phyloP scores from a whole-genome alignment of 345 rosid species.

The Eucalyptus camaldulensis region DNA sequence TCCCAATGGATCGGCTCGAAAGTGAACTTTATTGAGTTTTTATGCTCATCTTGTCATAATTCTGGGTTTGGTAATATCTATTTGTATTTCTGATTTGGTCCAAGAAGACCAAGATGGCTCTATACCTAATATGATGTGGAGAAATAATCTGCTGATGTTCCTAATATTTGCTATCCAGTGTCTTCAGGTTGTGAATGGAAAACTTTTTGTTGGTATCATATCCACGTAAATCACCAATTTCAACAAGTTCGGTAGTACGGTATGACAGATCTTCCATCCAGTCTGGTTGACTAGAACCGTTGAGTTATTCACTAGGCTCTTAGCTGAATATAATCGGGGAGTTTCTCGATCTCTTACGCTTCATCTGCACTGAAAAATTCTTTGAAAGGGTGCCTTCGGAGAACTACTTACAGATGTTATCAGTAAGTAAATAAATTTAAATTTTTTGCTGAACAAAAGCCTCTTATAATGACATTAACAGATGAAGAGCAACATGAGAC shows the following conservation, averaged over 20 bases:
- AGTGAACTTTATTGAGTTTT: background rate
- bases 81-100: background rate
- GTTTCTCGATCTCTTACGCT: background rate
- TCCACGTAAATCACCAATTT: background rate
- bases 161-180: background rate
- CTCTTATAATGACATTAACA: background rate
- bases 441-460: background rate
- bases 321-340: background rate
- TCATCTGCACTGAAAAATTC: background rate
- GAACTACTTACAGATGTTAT: background rate
- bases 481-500: background rate
- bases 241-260: background rate
- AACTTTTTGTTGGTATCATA: background rate
- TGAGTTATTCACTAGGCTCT: background rate
- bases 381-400: background rate
- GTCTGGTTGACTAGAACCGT: background rate
- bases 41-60: conserved; percentile 26
- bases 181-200: background rate
- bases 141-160: background rate
- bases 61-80: background rate
- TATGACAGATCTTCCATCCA: background rate
- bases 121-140: background rate
- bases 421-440: background rate
- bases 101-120: background rate
- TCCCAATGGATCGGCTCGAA: conserved; percentile 41